Conservation (phyloP, 2,329 filamentous ascomycete genomes). For the Neopestalotiopsis clavispora region DNA sequence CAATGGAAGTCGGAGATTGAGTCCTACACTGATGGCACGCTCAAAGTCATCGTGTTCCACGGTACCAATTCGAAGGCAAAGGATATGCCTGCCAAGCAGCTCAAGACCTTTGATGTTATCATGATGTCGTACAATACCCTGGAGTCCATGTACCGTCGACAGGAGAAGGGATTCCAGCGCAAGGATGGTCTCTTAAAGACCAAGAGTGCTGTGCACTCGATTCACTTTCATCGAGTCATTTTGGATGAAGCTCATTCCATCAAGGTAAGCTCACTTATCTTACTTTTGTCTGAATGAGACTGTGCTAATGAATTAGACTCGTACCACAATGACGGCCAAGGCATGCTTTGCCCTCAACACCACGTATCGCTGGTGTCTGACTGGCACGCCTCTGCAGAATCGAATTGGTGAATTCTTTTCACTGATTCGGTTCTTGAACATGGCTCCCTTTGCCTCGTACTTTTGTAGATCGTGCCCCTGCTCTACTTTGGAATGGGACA, state of each 20-base stretch:
- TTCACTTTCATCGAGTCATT: conserved; percentile 88
- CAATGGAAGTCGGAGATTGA: conserved; percentile 89
- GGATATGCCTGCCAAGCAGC: conserved; percentile 71
- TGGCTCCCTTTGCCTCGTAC: conserved; percentile 89
- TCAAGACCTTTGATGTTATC: conserved; percentile 88
- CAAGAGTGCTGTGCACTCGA: conserved; percentile 78
- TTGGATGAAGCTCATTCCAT: conserved; percentile 96
- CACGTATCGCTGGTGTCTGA: conserved; percentile 93
- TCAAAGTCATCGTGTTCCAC: conserved; percentile 92
- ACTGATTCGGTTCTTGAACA: conserved; percentile 86
- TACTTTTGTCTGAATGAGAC: conserved; percentile 15
- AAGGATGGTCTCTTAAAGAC: conserved; percentile 83
- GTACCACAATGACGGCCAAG: conserved; percentile 89
- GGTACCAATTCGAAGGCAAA: conserved; percentile 86
- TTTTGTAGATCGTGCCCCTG: conserved; percentile 89
- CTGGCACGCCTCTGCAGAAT: conserved; percentile 94
- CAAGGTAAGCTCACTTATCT: conserved; percentile 58
- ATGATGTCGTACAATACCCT: conserved; percentile 96
- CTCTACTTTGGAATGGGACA: conserved; percentile 81
- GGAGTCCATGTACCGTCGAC: conserved; percentile 90
- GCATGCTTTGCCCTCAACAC: conserved; percentile 92
- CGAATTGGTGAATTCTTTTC: conserved; percentile 98
- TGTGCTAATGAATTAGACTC: conserved; percentile 53
- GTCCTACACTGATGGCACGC: conserved; percentile 81
- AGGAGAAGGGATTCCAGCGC: conserved; percentile 87